These are phyloP conservation scores for Kodamaea lidongshanica DNA, from an alignment of 805 yeast genomes.

Conservation along the genomic window DNA sequence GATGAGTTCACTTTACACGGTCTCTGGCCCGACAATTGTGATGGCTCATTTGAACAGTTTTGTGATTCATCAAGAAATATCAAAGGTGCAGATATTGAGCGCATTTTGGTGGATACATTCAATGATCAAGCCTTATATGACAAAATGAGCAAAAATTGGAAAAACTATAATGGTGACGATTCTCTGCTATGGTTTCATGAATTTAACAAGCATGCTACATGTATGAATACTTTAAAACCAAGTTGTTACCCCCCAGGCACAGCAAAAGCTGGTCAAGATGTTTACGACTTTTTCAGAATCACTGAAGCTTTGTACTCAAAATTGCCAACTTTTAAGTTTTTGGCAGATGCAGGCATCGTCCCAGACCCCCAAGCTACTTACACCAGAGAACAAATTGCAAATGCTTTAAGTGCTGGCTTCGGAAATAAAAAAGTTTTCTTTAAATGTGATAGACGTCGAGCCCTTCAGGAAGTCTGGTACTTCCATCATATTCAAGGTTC, in stretches of 20 bases:
- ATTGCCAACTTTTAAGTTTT: slow-evolving; percentile 63
- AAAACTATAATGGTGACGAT: slow-evolving; percentile 63
- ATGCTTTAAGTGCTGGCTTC: slow-evolving; percentile 45
- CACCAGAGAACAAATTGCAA: slow-evolving; percentile 47
- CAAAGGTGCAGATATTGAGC: slow-evolving; percentile 35
- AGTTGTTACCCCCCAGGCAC: slow-evolving; percentile 48
- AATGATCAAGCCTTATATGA: slow-evolving; percentile 48
- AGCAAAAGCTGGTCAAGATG: slow-evolving; percentile 34
- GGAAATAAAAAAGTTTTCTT: slow-evolving; percentile 53
- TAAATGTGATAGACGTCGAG: slow-evolving; percentile 50
- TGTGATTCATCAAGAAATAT: slow-evolving; percentile 49
- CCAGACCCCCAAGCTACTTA: slow-evolving; percentile 59
- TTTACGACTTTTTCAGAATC: slow-evolving; percentile 64
- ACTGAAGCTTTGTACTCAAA: slow-evolving; percentile 51
- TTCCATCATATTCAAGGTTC: slow-evolving; percentile 21
- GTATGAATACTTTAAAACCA: slow-evolving; percentile 75
- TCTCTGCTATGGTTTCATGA: slow-evolving; percentile 82
- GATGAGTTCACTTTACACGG: slow-evolving; percentile 79
- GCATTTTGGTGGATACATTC: slow-evolving; percentile 27
- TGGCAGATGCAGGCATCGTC: slow-evolving; percentile 60
- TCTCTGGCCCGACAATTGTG: slow-evolving; percentile 84
- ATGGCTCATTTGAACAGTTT: slow-evolving; percentile 73
- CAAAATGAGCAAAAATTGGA: slow-evolving; percentile 63
- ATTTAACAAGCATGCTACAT: slow-evolving; percentile 90
- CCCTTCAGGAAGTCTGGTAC: slow-evolving; percentile 23